A percentile compares a stretch with the other conserved stretches of the same genome.
phyloP scores from a whole-genome alignment of 1,139 yeast genomes.

The Scheffersomyces parashehatae region DNA sequence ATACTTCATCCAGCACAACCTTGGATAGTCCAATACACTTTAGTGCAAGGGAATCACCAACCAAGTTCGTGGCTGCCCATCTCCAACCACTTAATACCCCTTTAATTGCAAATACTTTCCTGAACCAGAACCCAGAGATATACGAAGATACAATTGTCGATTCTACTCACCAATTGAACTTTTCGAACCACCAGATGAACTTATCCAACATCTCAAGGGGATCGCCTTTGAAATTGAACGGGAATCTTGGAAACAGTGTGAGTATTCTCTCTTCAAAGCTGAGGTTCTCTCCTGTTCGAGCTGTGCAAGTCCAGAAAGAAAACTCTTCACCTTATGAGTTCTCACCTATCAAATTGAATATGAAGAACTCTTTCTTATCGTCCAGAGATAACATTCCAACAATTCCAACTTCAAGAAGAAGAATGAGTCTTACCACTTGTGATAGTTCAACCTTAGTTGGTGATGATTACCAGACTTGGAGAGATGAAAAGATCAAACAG shows the following conservation, averaged over 20 bases:
- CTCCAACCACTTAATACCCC: slow-evolving; percentile 37
- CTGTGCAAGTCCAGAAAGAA: slow-evolving; percentile 1
- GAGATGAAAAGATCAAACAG: slow-evolving; percentile 39
- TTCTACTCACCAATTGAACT: neutral
- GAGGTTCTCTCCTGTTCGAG: slow-evolving; percentile 10
- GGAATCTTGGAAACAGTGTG: slow-evolving; percentile 5
- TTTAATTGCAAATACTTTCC: slow-evolving; percentile 10
- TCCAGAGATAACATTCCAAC: neutral
- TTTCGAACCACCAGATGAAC: neutral
- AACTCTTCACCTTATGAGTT: slow-evolving; percentile 11
- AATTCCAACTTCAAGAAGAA: slow-evolving; percentile 6
- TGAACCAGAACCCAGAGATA: slow-evolving; percentile 3
- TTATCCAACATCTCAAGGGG: slow-evolving; percentile 11
- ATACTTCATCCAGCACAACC: slow-evolving; percentile 8
- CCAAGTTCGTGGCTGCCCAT: slow-evolving; percentile 15
- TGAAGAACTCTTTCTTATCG: slow-evolving; percentile 3
- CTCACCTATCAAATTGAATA: slow-evolving; percentile 22
- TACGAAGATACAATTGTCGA: slow-evolving; percentile 3
- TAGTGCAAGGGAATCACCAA: slow-evolving; percentile 8
- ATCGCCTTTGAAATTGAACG: slow-evolving; percentile 21
- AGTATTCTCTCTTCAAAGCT: slow-evolving; percentile 3
- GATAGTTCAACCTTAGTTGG: slow-evolving; percentile 44
- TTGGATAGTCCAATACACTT: slow-evolving; percentile 21
- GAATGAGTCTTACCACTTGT: slow-evolving; percentile 24
- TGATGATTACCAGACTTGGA: slow-evolving; percentile 45